These are phyloP conservation scores for Firmiana major DNA, from an alignment of 345 rosid genomes.

Conservation along the genomic window DNA sequence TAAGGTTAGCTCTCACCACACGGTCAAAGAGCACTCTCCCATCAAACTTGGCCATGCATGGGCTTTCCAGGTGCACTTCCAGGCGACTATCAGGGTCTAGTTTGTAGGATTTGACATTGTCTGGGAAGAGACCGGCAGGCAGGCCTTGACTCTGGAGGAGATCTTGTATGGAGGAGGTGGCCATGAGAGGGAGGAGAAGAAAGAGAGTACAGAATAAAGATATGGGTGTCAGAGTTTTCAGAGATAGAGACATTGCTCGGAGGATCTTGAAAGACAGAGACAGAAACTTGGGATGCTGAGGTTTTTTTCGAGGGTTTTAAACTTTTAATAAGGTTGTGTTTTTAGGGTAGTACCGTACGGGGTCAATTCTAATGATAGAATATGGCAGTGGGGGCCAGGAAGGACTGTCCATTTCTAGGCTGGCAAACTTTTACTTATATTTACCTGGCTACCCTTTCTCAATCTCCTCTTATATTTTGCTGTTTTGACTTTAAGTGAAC, in stretches of 20 bases:
- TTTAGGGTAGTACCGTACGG: background rate
- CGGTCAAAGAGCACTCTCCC: constrained; percentile 64
- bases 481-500: background rate
- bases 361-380: background rate
- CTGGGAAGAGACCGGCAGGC: constrained; percentile 80
- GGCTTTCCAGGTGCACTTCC: constrained; percentile 56
- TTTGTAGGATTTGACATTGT: constrained; percentile 52
- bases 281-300: background rate
- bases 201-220: constrained; percentile 17
- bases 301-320: constrained; percentile 9
- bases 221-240: constrained; percentile 35
- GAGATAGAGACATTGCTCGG: constrained; percentile 34
- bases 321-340: background rate
- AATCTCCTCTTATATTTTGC: background rate
- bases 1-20: constrained; percentile 70
- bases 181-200: constrained; percentile 24
- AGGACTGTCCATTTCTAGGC: background rate
- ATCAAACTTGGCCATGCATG: constrained; percentile 78
- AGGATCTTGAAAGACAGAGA: background rate
- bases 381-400: background rate
- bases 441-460: constrained; percentile 1
- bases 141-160: constrained; percentile 73
- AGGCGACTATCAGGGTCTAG: constrained; percentile 51
- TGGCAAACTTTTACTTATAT: constrained; percentile 3
- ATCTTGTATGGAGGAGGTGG: constrained; percentile 41